These are phyloP conservation scores for Saxispiralis lemnorum DNA, from an alignment of 495 filamentous ascomycete genomes.

Conservation along the genomic window DNA sequence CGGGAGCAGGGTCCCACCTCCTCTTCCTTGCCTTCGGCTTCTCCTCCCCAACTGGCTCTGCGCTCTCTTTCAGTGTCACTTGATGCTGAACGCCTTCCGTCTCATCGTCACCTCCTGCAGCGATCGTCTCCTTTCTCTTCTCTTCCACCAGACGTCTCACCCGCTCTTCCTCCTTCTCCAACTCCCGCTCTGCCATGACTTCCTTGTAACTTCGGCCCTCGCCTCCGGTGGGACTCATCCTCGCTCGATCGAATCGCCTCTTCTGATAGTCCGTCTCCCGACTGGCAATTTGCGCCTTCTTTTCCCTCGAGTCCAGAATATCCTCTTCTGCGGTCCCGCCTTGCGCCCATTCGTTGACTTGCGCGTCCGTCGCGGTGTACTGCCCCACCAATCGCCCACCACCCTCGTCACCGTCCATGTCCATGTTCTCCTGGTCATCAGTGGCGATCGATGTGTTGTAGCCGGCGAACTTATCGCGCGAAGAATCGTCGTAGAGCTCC, in stretches of 20 bases:
- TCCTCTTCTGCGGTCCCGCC: constrained; percentile 81
- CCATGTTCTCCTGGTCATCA: constrained; percentile 56
- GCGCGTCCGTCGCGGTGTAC: constrained; percentile 79
- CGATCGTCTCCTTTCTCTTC: constrained; percentile 54
- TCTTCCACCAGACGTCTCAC: constrained; percentile 67
- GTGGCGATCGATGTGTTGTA: constrained; percentile 80
- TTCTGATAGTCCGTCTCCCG: constrained; percentile 97
- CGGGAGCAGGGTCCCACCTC: constrained; percentile 66
- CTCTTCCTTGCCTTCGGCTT: constrained; percentile 56
- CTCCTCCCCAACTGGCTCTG: constrained; percentile 40
- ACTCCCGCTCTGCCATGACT: constrained; percentile 75
- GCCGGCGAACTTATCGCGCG: constrained; percentile 67
- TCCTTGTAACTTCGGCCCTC: constrained; percentile 73
- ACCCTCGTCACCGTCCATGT: constrained; percentile 71
- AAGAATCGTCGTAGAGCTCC: constrained; percentile 71
- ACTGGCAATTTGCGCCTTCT: constrained; percentile 73
- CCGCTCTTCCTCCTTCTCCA: constrained; percentile 88
- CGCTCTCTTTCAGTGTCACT: constrained; percentile 50
- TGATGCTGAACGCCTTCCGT: constrained; percentile 36
- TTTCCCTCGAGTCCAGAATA: constrained; percentile 69
- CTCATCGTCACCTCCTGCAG: constrained; percentile 34
- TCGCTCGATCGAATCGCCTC: constrained; percentile 60
- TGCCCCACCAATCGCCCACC: constrained; percentile 77
- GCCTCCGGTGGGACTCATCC: constrained; percentile 55
- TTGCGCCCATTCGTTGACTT: constrained; percentile 86